Base-by-base conservation (phyloP, 164 flowering plant species). In the Hamamelis virginiana region DNA sequence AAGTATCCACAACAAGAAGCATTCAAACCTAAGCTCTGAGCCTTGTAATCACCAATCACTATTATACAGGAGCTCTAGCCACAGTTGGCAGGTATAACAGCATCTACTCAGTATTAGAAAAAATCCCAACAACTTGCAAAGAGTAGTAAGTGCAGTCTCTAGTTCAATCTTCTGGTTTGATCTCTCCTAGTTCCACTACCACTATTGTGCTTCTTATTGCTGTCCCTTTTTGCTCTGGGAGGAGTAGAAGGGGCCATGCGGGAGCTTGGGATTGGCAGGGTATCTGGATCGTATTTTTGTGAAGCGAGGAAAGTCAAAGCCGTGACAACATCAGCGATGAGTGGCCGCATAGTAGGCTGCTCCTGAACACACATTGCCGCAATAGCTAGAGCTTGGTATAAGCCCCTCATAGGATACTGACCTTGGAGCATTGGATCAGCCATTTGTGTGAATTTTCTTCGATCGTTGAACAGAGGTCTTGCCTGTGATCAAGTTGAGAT, bases 291-390 rank as follows among this genome's bases (percentile, higher is more conserved):
- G n/a, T 66, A 79, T 22, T 62, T 78, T 21, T 78, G 80, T 10
- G 77, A 63, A 57, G 84, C 80, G 56, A 81, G 82, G 67, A 74
- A 78, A 6, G 65, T 33, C 60, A 81, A 55, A 58, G 82, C 84
- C 22, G 81, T 78, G 71, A 81, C 81, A 5, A 81, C 80, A 69
- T 81, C 84, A 23, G 78, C 72, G 1, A 81, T 69, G 18, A 66
- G 73, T 4, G 84, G 84, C 1, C 82, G 78, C 78, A 81, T 57
- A 27, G 69, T 63, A 46, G 84, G 78, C 50, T 78, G 80, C 62
- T 81, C 84, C 57, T 81, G 82, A 11, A 81, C 80, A 65, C 84
- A 81, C 82, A 81, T 81, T 44, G 76, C 82, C 28, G 80, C 82
- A 56, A 81, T 65, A 1, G 84, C 80, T 46, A 81, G 82, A 46